Conservation (phyloP, 2,329 filamentous ascomycete genomes). For the Bipolaris gigantea region DNA sequence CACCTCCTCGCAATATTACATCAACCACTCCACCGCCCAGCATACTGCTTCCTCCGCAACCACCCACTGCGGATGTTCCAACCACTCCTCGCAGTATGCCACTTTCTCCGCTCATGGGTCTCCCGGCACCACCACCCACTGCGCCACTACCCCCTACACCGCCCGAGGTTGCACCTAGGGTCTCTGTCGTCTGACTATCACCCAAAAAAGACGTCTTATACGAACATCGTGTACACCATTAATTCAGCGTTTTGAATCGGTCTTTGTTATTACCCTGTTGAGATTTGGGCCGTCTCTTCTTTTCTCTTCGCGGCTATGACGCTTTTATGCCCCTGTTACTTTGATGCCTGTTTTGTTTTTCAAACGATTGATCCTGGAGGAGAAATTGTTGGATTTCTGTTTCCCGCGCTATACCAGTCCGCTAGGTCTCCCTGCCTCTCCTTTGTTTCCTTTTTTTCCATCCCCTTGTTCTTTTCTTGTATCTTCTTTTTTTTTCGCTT, state of each 20-base stretch:
- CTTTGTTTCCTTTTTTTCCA: background rate
- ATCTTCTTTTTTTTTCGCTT: background rate
- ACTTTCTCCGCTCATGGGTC: constrained; percentile 15
- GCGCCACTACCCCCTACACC: constrained; percentile 10
- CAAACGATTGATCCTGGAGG: background rate
- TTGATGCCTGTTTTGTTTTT: background rate
- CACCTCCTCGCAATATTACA: constrained; percentile 33
- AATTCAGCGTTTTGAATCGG: background rate
- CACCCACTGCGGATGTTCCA: constrained; percentile 11
- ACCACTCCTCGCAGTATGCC: constrained; percentile 14
- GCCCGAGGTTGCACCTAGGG: constrained; percentile 6
- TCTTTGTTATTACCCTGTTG: background rate
- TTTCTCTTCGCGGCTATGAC: constrained; percentile 1
- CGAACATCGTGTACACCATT: background rate
- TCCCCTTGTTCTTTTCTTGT: constrained; percentile 1
- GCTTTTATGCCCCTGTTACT: constrained; percentile 4
- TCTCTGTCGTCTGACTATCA: background rate
- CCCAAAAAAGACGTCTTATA: background rate
- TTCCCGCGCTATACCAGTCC: constrained; percentile 10
- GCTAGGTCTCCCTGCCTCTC: background rate
- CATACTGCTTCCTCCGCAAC: constrained; percentile 17
- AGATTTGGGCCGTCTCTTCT: background rate
- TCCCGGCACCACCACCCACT: constrained; percentile 17
- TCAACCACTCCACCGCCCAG: constrained; percentile 17
- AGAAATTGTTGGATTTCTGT: background rate